Base-by-base conservation (phyloP, 2,329 filamentous ascomycete genomes). In the Thelonectria rubi region DNA sequence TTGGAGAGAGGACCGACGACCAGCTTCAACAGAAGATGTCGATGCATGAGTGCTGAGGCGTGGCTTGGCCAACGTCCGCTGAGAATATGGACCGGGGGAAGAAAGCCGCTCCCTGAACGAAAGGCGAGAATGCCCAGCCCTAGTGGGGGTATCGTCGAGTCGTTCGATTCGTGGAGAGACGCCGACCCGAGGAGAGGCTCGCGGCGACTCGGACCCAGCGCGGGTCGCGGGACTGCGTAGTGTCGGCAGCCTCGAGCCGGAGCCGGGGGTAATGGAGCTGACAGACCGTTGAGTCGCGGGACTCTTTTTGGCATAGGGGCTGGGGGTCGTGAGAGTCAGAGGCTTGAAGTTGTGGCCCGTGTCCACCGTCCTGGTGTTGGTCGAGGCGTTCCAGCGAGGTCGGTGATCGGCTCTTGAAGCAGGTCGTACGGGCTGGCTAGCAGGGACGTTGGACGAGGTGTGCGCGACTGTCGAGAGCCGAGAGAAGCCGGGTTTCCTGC, bases 311-410 rank as follows among this genome's bases (percentile, higher is more conserved):
- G 83, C 76, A 62, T 86, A 86, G 0, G 86, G 83, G 63, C 84
- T 88, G 0, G 87, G 86, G 1, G 86, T 86, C 7, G 85, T 88
- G 46, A 86, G 76, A 37, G 77, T 85, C 11, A 89, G 76, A 11
- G 89, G 86, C 69, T 86, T 89, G 77, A 88, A 90, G 73, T 87
- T 86, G 74, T 91, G 88, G 24, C 88, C 88, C n/a, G 86, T 84
- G 32, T 89, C 83, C n/a, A 88, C 79, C 63, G 88, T 84, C 7
- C 79, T 78, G 5, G 86, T 84, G 69, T 90, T 92, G 6, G 88
- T 86, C 30, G 88, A 91, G 11, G 71, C 73, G 72, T 89, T 94
- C 92, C 92, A 95, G 60, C 88, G 84, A 3, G 92, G 92, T 52
- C 90, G 87, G 58, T 85, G 81, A 59, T 84, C 74, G 34, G 82